Conservation (phyloP, 306 rosid genomes). For the Malus sieversii region DNA sequence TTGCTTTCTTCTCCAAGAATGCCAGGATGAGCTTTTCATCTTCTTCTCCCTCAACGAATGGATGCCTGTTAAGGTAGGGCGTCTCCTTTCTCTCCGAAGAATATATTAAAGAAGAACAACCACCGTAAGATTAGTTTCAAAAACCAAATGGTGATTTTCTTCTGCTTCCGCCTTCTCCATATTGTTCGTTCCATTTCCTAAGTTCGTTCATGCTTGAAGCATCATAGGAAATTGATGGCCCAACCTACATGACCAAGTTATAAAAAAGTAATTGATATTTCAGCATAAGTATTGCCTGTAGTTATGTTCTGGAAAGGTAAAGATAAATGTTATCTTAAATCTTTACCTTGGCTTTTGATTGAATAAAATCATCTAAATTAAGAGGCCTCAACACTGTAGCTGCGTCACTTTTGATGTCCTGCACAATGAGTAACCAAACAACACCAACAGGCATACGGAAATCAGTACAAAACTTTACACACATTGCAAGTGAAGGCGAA, state of each 20-base stretch:
- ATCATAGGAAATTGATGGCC: slow-evolving; percentile 89
- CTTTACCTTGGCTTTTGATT: slow-evolving; percentile 74
- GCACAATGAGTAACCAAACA: slow-evolving; percentile 5
- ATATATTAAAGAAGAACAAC: background rate
- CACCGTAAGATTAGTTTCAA: slow-evolving; percentile 16
- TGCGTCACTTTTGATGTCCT: slow-evolving; percentile 32
- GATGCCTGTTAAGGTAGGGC: background rate
- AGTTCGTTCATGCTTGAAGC: slow-evolving; percentile 91
- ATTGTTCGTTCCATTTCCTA: slow-evolving; percentile 96
- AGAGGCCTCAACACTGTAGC: slow-evolving; percentile 46
- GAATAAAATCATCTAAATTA: slow-evolving; percentile 69
- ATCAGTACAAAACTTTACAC: background rate
- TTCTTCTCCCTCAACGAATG: background rate
- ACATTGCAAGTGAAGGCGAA: background rate
- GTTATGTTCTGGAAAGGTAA: background rate
- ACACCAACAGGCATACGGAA: background rate
- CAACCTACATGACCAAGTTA: slow-evolving; percentile 48
- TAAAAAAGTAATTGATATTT: background rate
- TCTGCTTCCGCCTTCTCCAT: slow-evolving; percentile 95
- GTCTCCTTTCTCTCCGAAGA: background rate
- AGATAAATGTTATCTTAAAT: background rate
- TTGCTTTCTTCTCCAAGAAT: background rate
- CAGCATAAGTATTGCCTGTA: background rate
- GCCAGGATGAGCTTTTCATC: background rate
- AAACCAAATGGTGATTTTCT: slow-evolving; percentile 88